Evolutionary conservation across 164 flowering plant species (phyloP).

Genomic region (Liquidambar formosana): DNA sequence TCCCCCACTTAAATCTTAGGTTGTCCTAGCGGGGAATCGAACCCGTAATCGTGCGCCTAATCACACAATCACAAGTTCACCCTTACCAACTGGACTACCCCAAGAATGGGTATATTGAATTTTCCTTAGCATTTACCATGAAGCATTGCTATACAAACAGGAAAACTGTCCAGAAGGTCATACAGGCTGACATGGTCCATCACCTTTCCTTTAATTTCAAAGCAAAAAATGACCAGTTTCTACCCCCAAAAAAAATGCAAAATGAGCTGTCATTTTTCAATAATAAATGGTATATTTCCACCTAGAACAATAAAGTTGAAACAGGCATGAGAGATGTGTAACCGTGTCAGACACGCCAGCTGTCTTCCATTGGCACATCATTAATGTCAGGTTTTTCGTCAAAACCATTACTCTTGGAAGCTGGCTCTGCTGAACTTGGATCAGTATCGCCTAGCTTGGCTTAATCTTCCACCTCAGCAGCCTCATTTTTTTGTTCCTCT

Average conservation of each 20-base stretch:
- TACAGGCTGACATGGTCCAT: neutral
- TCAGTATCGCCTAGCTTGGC: slow-evolving; percentile 38
- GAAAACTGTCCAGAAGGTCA: neutral
- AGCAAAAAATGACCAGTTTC: neutral
- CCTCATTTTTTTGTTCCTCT: slow-evolving; percentile 71
- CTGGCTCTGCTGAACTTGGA: slow-evolving; percentile 27
- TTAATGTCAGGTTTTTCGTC: slow-evolving; percentile 83
- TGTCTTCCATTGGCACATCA: slow-evolving; percentile 74
- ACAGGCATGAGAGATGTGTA: neutral
- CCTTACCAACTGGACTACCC: too few relatives aligned
- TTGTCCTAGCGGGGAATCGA: too few relatives aligned
- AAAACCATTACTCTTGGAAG: slow-evolving; percentile 35
- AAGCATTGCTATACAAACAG: neutral
- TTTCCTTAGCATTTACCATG: neutral
- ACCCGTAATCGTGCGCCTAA: too few relatives aligned
- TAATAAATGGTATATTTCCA: neutral
- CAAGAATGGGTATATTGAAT: too few relatives aligned
- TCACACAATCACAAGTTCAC: too few relatives aligned
- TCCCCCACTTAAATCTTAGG: too few relatives aligned
- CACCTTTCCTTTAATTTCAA: neutral
- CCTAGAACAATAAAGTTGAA: neutral
- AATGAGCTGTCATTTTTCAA: neutral
- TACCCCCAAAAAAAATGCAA: too few relatives aligned
- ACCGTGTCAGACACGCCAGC: slow-evolving; percentile 45
- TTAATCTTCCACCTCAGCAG: slow-evolving; percentile 60